Percentiles rank a stretch among this genome's conserved stretches.
Evolutionary conservation across 176 grass and related monocot species (phyloP).

Genomic region (Hordeum marinum): DNA sequence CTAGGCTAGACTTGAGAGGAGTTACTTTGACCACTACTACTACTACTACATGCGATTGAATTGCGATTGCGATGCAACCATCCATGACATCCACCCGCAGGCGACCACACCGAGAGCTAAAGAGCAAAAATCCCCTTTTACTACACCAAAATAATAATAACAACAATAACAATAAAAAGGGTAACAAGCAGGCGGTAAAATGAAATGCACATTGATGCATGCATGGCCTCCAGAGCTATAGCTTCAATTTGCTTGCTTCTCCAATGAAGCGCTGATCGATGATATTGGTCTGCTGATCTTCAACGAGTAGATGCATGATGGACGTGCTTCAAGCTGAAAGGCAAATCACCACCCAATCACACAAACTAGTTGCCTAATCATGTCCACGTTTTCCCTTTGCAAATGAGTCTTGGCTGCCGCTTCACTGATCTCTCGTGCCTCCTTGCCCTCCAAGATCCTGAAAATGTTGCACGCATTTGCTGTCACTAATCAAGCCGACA

Average conservation of each 20-base stretch:
- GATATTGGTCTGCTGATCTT: not conserved
- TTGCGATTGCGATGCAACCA: not conserved
- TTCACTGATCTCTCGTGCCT: conserved; percentile 31
- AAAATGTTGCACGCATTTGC: not conserved
- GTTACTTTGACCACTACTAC: conserved; percentile 36
- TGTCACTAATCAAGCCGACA: not conserved
- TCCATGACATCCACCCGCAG: not conserved
- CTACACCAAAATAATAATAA: not conserved
- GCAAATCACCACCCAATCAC: conserved; percentile 5
- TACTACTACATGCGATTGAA: not conserved
- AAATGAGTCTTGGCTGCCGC: not conserved
- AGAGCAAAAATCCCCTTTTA: conserved; percentile 40
- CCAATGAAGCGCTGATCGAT: not conserved
- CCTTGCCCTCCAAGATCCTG: conserved; percentile 43
- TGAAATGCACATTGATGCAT: not conserved
- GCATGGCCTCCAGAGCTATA: too few species aligned
- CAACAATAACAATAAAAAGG: not conserved
- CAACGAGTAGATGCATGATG: not conserved
- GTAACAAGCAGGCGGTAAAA: not conserved
- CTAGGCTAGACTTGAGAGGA: not conserved
- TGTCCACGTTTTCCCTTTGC: not conserved
- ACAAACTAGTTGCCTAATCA: not conserved
- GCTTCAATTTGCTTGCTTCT: not conserved
- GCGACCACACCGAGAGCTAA: conserved; percentile 3
- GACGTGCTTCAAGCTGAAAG: conserved; percentile 9